Percentiles rank a stretch among this genome's conserved stretches.
Evolutionary conservation across 140 eudicot species (phyloP).

Genomic region (Bidens hawaiensis): DNA sequence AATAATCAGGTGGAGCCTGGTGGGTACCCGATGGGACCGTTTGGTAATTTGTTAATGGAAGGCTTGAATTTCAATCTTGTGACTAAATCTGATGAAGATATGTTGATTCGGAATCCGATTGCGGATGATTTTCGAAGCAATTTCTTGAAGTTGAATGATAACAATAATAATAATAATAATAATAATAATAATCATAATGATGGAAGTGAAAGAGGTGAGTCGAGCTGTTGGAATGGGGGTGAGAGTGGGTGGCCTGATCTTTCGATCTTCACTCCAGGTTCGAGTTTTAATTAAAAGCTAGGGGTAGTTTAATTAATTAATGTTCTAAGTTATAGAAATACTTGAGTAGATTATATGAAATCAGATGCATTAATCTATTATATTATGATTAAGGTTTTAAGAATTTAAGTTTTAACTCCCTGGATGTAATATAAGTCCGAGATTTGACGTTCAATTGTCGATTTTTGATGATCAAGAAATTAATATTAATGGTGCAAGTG

Average conservation of each 20-base stretch:
- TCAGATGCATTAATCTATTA: not conserved
- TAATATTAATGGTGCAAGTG: too few relatives aligned
- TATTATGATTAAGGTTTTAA: not conserved
- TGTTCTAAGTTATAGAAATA: not conserved
- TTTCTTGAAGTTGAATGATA: conserved; percentile 14
- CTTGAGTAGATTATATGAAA: too few relatives aligned
- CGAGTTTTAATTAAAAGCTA: conserved; percentile 23
- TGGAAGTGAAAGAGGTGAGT: conserved; percentile 10
- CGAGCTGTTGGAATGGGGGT: conserved; percentile 12
- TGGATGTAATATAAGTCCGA: conserved; percentile 5
- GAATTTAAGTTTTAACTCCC: too few relatives aligned
- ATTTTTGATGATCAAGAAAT: conserved; percentile 5
- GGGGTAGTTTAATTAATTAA: not conserved
- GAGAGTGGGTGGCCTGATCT: conserved; percentile 38
- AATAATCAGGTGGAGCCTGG: not conserved
- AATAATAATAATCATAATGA: not conserved
- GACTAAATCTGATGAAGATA: conserved; percentile 23
- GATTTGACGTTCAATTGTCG: conserved; percentile 4
- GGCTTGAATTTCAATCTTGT: conserved; percentile 22
- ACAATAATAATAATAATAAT: too few relatives aligned
- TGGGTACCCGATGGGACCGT: conserved; percentile 24
- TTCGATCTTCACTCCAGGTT: conserved; percentile 43
- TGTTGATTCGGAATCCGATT: conserved; percentile 22
- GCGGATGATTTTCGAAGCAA: conserved; percentile 20
- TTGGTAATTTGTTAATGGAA: conserved; percentile 30